Base-by-base conservation (phyloP, 73 alveolate species). In the Durusdinium trenchii region DNA sequence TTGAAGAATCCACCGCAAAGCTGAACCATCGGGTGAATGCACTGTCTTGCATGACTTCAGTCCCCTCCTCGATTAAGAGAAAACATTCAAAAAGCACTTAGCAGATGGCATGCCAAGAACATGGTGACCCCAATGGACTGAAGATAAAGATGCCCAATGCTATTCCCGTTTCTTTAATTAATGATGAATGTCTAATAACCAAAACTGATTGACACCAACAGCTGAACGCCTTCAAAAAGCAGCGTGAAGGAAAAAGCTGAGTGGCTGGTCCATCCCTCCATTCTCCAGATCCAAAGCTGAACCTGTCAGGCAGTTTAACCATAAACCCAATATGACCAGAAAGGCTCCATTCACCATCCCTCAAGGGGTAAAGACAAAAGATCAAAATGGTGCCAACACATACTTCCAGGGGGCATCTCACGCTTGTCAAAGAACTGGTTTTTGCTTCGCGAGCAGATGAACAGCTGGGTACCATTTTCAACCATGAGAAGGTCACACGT, bases 361-460 rank as follows among this genome's bases (percentile, higher is more conserved):
- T 57, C 69, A 12, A 16, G 69, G 23, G 69, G 23, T 57, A 57
- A 57, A 57, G 23, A 16, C 23, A 23, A 57, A n/a, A n/a, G n/a
- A n/a, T n/a, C 23, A 26, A 71, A 6, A 3, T 42, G 61, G 30
- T 47, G 18, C 5, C 6, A 42, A 23, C 6, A 82, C 9, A 82
- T 57, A 2, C 64, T 20, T 12, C 64, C 73, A 50, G 50, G 93
- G 47, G 1, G 42, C 93, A 82, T 3, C 20, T 82, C 93, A 4
- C 93, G 93, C 28, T 35, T 32, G 23, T 48, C 42, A 9, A 82
- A 82, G 73, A 82, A 82, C 51, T 82, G 93, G 50, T 82, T 82
- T 36, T 82, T 47, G 93, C 51, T 32, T 36, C 42, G 50, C 3
- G 93, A 82, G 48, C 52, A 6, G 45, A 82, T 2, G 38, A 2